Evolutionary conservation across 1,139 yeast genomes (phyloP).

Genomic region (Zygoascus meyerae): DNA sequence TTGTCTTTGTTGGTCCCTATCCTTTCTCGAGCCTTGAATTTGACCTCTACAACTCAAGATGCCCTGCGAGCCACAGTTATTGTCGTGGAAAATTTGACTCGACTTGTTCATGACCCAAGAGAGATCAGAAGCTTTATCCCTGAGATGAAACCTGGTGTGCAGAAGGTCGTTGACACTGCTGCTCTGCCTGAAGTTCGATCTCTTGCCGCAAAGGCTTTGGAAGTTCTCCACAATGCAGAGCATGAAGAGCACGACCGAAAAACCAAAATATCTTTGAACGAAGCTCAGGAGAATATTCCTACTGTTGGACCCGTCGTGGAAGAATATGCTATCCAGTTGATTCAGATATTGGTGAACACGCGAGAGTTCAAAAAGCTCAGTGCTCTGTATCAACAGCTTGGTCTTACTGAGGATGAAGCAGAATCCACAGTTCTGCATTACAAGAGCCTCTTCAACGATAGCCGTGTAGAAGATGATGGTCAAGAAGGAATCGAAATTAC

Average conservation of each 20-base stretch:
- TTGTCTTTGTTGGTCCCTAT: conserved; percentile 87
- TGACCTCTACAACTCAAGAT: conserved; percentile 88
- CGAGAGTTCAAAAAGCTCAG: conserved; percentile 80
- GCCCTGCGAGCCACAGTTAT: conserved; percentile 95
- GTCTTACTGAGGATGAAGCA: conserved; percentile 39
- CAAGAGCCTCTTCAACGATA: conserved; percentile 55
- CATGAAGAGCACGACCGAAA: conserved; percentile 63
- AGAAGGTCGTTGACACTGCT: conserved; percentile 82
- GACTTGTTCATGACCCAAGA: conserved; percentile 88
- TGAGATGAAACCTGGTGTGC: conserved; percentile 78
- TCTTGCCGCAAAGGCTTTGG: conserved; percentile 77
- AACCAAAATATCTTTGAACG: conserved; percentile 58
- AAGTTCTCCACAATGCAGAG: conserved; percentile 78
- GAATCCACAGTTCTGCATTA: conserved; percentile 47
- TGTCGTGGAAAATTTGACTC: conserved; percentile 90
- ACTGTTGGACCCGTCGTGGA: conserved; percentile 24
- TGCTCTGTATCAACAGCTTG: conserved; percentile 41
- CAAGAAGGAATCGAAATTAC: conserved; percentile 85
- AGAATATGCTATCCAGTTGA: conserved; percentile 48
- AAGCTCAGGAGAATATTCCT: conserved; percentile 45
- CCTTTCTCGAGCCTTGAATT: conserved; percentile 80
- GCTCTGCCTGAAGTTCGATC: conserved; percentile 96
- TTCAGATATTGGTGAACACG: conserved; percentile 74
- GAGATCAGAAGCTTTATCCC: conserved; percentile 90
- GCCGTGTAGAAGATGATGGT: conserved; percentile 53